phyloP scores from a whole-genome alignment of 1,139 yeast species.

The Blastobotrys raffinosifermentans region DNA sequence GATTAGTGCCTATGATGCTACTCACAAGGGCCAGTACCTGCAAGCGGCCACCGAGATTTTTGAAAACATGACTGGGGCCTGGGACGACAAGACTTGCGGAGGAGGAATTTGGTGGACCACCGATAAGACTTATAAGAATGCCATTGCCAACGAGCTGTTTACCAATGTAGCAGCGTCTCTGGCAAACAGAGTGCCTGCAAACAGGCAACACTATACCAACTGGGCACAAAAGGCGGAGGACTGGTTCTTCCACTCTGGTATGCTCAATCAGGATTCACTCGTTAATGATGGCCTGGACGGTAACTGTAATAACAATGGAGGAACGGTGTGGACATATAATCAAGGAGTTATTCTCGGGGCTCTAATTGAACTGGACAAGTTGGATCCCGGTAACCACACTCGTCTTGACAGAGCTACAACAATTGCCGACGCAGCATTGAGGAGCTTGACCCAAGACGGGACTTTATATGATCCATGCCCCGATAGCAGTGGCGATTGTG shows the following conservation, averaged over 20 bases:
- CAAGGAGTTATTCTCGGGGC: slow-evolving; percentile 20
- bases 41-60: slow-evolving; percentile 11
- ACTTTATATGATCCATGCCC: slow-evolving; percentile 17
- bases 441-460: slow-evolving; percentile 11
- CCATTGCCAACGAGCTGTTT: slow-evolving; percentile 18
- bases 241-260: slow-evolving; percentile 13
- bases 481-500: slow-evolving; percentile 12
- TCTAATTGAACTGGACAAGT: slow-evolving; percentile 13
- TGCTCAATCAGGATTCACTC: slow-evolving; percentile 12
- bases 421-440: slow-evolving; percentile 13
- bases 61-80: slow-evolving; percentile 9
- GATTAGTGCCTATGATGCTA: slow-evolving; percentile 14
- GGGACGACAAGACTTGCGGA: slow-evolving; percentile 13
- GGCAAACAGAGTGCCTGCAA: slow-evolving; percentile 12
- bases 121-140: slow-evolving; percentile 14
- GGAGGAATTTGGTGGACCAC: slow-evolving; percentile 20
- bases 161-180: slow-evolving; percentile 12
- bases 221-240: slow-evolving; percentile 17
- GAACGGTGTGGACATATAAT: slow-evolving; percentile 17
- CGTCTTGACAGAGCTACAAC: slow-evolving; percentile 11
- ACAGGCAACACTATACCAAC: slow-evolving; percentile 8
- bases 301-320: slow-evolving; percentile 15
- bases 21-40: slow-evolving; percentile 10
- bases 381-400: slow-evolving; percentile 6
- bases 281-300: slow-evolving; percentile 16